These are phyloP conservation scores for Aspergillus versicolor DNA, from an alignment of 2,329 filamentous ascomycete species.

Conservation along the genomic window DNA sequence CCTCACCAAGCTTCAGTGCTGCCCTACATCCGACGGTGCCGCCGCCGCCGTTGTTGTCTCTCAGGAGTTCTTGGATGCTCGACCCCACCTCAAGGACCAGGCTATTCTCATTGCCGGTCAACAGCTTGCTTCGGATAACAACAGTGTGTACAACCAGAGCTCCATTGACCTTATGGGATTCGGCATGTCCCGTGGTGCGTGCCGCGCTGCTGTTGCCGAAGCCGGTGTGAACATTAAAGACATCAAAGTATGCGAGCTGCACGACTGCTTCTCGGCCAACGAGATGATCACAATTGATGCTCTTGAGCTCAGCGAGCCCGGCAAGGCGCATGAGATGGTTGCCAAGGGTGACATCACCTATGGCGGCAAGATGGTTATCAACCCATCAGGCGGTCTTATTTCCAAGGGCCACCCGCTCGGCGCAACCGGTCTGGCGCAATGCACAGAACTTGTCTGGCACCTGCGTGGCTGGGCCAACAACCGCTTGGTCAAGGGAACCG, in stretches of 20 bases:
- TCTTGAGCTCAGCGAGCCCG: constrained; percentile 72
- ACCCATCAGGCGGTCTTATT: constrained; percentile 91
- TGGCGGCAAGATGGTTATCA: constrained; percentile 77
- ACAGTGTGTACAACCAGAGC: constrained; percentile 73
- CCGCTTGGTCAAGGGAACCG: constrained; percentile 67
- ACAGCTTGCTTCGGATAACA: constrained; percentile 78
- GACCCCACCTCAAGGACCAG: constrained; percentile 76
- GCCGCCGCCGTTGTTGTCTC: constrained; percentile 88
- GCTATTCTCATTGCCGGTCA: constrained; percentile 91
- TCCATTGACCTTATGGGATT: constrained; percentile 88
- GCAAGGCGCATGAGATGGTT: constrained; percentile 90
- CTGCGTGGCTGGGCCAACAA: constrained; percentile 95
- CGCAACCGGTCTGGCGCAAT: constrained; percentile 92
- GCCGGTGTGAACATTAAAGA: constrained; percentile 64
- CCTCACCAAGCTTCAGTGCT: constrained; percentile 97
- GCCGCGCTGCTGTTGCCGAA: constrained; percentile 68
- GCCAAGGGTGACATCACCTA: constrained; percentile 87
- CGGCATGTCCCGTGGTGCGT: constrained; percentile 76
- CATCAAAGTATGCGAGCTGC: constrained; percentile 83
- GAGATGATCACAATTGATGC: constrained; percentile 90
- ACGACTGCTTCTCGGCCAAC: constrained; percentile 96
- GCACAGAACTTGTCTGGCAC: constrained; percentile 93
- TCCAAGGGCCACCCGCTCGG: constrained; percentile 95
- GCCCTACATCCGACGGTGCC: constrained; percentile 89
- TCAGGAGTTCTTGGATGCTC: constrained; percentile 79